Evolutionary conservation across 768 basidiomycete genomes (phyloP), one percentile per base, ranked within the genome.

Genomic region (Lactifluus rugatus): DNA sequence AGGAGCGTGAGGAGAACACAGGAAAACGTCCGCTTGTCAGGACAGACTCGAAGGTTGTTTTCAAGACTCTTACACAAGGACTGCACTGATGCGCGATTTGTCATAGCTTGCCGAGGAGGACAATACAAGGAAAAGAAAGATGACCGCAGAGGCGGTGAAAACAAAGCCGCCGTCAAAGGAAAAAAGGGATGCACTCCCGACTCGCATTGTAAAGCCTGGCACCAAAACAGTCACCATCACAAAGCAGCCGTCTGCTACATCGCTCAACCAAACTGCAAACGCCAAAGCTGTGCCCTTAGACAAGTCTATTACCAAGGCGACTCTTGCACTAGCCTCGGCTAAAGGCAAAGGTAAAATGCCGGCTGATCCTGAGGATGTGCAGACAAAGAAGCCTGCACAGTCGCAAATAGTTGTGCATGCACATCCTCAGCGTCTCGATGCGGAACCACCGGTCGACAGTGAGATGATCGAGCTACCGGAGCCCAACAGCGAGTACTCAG

Each of bases 401-500:
- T 76, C 74, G 2, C 83, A 84, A 66, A 85, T 85, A 84, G 80
- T 82, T n/a, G 83, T 81, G 42, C 80, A 83, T 26, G 80, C 81
- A 23, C 82, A 83, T 67, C 80, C 84, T 28, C 82, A 86, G 62
- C 72, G 86, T 54, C 71, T 74, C 37, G 68, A 72, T 37, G 66
- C 68, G 39, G 78, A 81, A 10, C 68, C 73, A 2, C 69, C 85
- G 56, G 61, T 69, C 19, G 68, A 83, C 17, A 88, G 84, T 68
- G 88, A 93, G 74, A 83, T 78, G 67, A 90, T 94, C 65, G 93
- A 93, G 66, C 76, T 99, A 17, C 94, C 95, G 0, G 95, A 98
- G 47, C 93, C 96, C 67, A 87, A 93, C 66, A 93, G 89, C 72
- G 95, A 97, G 66, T 98, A 97, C 71, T 96, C 93, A 5, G 90